phyloP scores from a whole-genome alignment of 768 basidiomycete genomes.

The Boletus sensibilis region DNA sequence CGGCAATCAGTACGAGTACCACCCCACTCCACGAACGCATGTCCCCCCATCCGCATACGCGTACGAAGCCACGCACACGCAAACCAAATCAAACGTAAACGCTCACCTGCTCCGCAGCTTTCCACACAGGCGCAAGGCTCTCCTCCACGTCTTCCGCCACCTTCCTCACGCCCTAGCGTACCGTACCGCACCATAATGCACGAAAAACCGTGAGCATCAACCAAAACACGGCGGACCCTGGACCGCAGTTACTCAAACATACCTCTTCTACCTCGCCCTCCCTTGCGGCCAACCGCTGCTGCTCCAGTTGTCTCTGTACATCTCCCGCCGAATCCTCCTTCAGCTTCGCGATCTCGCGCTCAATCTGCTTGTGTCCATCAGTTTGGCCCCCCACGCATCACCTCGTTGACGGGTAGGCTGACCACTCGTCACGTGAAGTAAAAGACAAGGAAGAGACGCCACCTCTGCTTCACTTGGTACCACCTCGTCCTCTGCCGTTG shows the following conservation, averaged over 20 bases:
- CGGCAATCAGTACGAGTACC: not conserved
- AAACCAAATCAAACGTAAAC: not conserved
- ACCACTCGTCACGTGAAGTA: not conserved
- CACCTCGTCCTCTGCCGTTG: not conserved
- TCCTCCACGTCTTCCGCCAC: constrained; percentile 4
- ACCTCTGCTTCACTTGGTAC: constrained; percentile 18
- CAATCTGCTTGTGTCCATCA: constrained; percentile 17
- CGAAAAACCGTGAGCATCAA: not conserved
- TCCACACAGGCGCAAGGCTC: not conserved
- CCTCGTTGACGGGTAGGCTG: not conserved
- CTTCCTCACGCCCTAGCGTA: not conserved
- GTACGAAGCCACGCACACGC: too few species aligned
- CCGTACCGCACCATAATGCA: not conserved
- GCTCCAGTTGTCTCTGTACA: constrained; percentile 21
- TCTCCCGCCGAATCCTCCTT: constrained; percentile 22
- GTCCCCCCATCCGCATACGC: not conserved
- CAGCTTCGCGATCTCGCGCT: constrained; percentile 21
- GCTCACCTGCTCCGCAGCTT: constrained; percentile 13
- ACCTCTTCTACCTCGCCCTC: constrained; percentile 11
- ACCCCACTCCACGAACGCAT: not conserved
- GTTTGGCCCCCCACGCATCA: not conserved
- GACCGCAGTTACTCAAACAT: not conserved
- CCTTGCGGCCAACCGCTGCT: constrained; percentile 14
- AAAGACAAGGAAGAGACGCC: not conserved
- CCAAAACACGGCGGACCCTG: not conserved